These are phyloP conservation scores for Epichloe glyceriae DNA, from an alignment of 2,329 filamentous ascomycete species.

Conservation along the genomic window DNA sequence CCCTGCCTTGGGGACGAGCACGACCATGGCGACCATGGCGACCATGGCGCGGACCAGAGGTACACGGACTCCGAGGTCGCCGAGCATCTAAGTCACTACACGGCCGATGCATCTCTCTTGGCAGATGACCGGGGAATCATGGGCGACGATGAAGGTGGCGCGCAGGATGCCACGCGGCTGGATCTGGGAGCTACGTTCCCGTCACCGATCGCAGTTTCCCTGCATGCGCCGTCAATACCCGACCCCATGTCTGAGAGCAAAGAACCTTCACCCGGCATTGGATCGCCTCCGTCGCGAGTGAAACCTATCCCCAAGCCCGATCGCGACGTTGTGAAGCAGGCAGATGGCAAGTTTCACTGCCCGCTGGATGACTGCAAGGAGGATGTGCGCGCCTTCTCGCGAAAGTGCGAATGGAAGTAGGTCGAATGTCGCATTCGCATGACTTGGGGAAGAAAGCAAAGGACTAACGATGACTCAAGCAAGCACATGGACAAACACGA, in stretches of 20 bases:
- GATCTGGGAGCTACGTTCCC: constrained; percentile 24
- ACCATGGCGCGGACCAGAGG: constrained; percentile 27
- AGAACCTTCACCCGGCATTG: constrained; percentile 19
- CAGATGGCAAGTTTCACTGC: constrained; percentile 66
- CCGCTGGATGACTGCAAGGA: constrained; percentile 56
- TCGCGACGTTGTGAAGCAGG: constrained; percentile 46
- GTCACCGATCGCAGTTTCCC: constrained; percentile 20
- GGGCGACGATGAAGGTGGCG: constrained; percentile 23
- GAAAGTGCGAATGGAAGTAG: constrained; percentile 92
- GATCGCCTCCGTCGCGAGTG: constrained; percentile 26
- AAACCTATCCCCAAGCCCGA: constrained; percentile 48
- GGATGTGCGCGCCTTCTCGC: constrained; percentile 52
- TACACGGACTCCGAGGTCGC: constrained; percentile 30
- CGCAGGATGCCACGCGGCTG: constrained; percentile 26
- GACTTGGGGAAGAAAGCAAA: neutral
- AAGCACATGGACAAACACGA: constrained; percentile 99
- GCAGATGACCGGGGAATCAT: constrained; percentile 18
- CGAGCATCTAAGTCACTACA: constrained; percentile 31
- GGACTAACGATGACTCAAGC: constrained; percentile 31
- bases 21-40: constrained; percentile 23
- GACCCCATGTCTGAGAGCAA: constrained; percentile 22
- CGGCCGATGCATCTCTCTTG: constrained; percentile 19
- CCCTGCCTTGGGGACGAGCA: constrained; percentile 31
- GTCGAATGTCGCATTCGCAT: constrained; percentile 20
- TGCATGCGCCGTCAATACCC: constrained; percentile 19